Evolutionary conservation across 2,329 filamentous ascomycete species (phyloP).

Genomic region (Paraphaeosphaeria minitans): DNA sequence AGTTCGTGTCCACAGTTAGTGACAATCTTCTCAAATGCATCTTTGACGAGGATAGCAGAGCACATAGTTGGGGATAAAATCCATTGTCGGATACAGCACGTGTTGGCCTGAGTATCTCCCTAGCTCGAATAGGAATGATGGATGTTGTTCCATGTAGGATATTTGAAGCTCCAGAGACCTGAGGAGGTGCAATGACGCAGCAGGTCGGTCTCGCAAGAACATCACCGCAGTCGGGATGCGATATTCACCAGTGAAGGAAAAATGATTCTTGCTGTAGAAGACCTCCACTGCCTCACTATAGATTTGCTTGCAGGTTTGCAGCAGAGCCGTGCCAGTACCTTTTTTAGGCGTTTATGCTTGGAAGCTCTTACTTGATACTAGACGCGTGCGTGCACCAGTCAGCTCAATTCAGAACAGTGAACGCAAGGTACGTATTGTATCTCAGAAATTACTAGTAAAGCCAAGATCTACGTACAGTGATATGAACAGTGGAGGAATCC

Average conservation of each 20-base stretch:
- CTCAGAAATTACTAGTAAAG: too few species aligned
- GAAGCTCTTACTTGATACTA: constrained; percentile 22
- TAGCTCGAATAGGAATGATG: constrained; percentile 20
- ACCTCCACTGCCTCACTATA: constrained; percentile 27
- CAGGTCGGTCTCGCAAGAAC: constrained; percentile 29
- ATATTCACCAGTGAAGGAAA: constrained; percentile 28
- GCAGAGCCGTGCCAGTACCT: constrained; percentile 15
- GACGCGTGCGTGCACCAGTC: too few species aligned
- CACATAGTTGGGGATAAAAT: constrained; percentile 30
- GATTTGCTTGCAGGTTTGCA: constrained; percentile 28
- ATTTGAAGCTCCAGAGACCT: constrained; percentile 24
- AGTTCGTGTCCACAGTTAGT: constrained; percentile 22
- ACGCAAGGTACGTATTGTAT: too few species aligned
- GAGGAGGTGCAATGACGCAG: constrained; percentile 19
- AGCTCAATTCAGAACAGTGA: too few species aligned
- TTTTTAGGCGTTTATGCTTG: neutral
- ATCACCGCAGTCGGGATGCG: constrained; percentile 29
- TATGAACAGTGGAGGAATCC: constrained; percentile 12
- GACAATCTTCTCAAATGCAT: constrained; percentile 23
- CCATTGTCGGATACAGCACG: constrained; percentile 26
- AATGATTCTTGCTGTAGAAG: constrained; percentile 31
- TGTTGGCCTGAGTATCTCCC: constrained; percentile 24
- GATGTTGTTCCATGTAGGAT: constrained; percentile 26
- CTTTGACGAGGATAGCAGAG: constrained; percentile 23
- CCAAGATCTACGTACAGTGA: constrained; percentile 16